Conservation (phyloP, 2,329 filamentous ascomycete genomes). For the Ploettnerulaceae sp. region DNA sequence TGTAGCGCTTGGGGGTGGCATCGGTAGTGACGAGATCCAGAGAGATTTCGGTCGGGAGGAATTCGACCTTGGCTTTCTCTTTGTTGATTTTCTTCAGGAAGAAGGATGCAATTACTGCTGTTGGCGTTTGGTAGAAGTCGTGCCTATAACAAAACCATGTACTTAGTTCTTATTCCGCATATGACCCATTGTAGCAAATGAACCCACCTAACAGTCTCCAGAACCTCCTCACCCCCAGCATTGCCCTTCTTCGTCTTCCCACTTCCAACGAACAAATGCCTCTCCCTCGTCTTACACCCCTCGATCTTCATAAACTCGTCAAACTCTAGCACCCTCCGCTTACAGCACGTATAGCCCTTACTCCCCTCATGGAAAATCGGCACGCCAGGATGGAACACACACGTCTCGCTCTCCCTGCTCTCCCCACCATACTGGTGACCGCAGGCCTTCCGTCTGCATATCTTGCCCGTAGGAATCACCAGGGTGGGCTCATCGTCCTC, state of each 20-base stretch:
- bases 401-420: constrained; percentile 66
- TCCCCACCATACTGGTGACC: constrained; percentile 57
- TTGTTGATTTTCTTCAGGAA: constrained; percentile 98
- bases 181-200: constrained; percentile 7
- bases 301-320: constrained; percentile 96
- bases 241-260: constrained; percentile 58
- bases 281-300: constrained; percentile 76
- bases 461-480: constrained; percentile 66
- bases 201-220: constrained; percentile 70
- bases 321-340: constrained; percentile 90
- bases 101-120: constrained; percentile 80
- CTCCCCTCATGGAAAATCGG: constrained; percentile 97
- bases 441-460: constrained; percentile 76
- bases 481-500: constrained; percentile 80
- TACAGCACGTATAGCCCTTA: constrained; percentile 97
- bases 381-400: constrained; percentile 81
- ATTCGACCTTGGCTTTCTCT: constrained; percentile 65
- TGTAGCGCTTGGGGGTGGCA: constrained; percentile 69
- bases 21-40: constrained; percentile 86
- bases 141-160: constrained; percentile 46
- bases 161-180: not conserved
- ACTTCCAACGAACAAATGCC: constrained; percentile 80
- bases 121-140: constrained; percentile 92
- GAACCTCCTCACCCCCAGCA: constrained; percentile 61
- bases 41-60: constrained; percentile 56